Percentiles rank a stretch among this genome's conserved stretches.
These are phyloP conservation scores for Xylaria sp. DNA, from an alignment of 2,329 filamentous ascomycete genomes.

Conservation along the genomic window DNA sequence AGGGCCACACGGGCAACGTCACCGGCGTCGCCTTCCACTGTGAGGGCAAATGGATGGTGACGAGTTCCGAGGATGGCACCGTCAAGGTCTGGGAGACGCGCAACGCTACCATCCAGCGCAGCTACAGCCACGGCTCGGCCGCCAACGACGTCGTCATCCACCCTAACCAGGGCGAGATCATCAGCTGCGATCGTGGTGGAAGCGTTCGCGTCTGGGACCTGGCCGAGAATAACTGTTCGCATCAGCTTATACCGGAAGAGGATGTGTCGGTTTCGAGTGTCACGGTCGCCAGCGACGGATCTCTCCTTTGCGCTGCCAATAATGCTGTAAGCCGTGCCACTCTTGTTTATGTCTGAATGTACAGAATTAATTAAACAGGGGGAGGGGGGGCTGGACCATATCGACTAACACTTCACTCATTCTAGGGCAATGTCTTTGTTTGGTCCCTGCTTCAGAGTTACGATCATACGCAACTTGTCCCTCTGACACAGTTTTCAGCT, in stretches of 20 bases:
- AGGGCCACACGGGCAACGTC: conserved; percentile 95
- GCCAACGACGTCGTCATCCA: conserved; percentile 99
- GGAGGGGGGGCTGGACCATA: neutral
- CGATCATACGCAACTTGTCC: conserved; percentile 85
- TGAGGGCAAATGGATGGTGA: conserved; percentile 99
- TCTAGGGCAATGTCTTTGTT: conserved; percentile 92
- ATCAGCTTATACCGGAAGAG: conserved; percentile 95
- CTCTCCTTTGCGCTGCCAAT: conserved; percentile 91
- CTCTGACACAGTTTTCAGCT: conserved; percentile 88
- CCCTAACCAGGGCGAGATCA: conserved; percentile 97
- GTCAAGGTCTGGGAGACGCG: conserved; percentile 98
- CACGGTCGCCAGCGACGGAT: conserved; percentile 94
- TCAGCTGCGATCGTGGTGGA: conserved; percentile 92
- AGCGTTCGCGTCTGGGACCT: conserved; percentile 97
- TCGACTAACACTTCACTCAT: conserved; percentile 18
- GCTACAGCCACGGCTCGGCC: conserved; percentile 88
- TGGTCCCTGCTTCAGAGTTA: conserved; percentile 90
- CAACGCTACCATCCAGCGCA: conserved; percentile 86
- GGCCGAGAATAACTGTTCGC: conserved; percentile 95
- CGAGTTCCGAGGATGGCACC: conserved; percentile 93
- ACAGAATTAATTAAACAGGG: neutral
- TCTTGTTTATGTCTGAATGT: neutral
- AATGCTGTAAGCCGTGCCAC: conserved; percentile 71
- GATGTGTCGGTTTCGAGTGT: conserved; percentile 94
- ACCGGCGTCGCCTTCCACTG: conserved; percentile 98